A percentile compares a stretch with the other conserved stretches of the same genome.
Evolutionary conservation across 495 filamentous ascomycete species (phyloP).

Genomic region (Baudoinia panamericana): DNA sequence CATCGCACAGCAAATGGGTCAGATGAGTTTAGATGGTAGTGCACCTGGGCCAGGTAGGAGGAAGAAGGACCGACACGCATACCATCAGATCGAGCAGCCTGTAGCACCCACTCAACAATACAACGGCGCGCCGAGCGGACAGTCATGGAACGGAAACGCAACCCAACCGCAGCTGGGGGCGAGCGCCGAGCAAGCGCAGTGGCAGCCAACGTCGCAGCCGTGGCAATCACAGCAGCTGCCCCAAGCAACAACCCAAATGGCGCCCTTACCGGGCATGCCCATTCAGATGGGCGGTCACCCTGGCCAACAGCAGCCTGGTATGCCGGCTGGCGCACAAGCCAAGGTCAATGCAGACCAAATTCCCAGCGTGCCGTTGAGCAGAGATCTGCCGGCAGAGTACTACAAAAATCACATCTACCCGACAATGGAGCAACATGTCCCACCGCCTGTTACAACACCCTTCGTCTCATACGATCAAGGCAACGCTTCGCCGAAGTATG

Average conservation of each 20-base stretch:
- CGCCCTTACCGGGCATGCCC: conserved; percentile 28
- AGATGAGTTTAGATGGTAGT: conserved; percentile 32
- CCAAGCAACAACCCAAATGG: conserved; percentile 48
- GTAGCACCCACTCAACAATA: conserved; percentile 49
- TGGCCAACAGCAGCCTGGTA: conserved; percentile 23
- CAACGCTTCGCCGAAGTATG: conserved; percentile 90
- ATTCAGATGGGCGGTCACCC: conserved; percentile 31
- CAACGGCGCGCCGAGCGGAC: conserved; percentile 46
- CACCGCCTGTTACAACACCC: conserved; percentile 78
- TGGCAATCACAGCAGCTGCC: conserved; percentile 23
- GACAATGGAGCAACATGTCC: conserved; percentile 82
- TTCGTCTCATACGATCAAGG: conserved; percentile 91
- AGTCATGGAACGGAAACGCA: conserved; percentile 48
- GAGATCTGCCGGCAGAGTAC: conserved; percentile 67
- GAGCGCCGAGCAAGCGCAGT: conserved; percentile 1
- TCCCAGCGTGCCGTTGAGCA: conserved; percentile 75
- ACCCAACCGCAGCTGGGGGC: conserved; percentile 12
- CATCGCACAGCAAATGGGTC: conserved; percentile 75
- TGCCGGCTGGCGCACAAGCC: conserved; percentile 43
- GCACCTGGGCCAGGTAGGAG: conserved; percentile 45
- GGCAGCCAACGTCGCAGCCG: conserved; percentile 25
- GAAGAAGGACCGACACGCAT: conserved; percentile 91
- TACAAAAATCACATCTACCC: conserved; percentile 81
- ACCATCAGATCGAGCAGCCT: conserved; percentile 71
- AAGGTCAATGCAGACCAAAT: conserved; percentile 85